Base-by-base conservation (phyloP, 2,329 filamentous ascomycete genomes). In the Gliomastix tumulicola region DNA sequence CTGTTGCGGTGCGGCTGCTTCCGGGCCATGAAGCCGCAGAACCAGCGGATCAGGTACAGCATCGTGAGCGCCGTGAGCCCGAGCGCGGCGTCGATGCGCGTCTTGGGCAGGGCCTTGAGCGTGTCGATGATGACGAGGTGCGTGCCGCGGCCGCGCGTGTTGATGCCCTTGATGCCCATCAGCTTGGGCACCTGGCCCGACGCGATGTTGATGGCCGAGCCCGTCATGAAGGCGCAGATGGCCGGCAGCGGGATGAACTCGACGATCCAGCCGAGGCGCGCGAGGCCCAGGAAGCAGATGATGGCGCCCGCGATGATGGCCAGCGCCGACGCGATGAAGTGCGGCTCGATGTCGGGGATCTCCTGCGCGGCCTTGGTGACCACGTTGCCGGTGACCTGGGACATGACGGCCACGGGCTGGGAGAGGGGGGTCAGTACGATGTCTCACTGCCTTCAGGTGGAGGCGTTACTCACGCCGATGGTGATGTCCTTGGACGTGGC, bases 401-500 rank as follows among this genome's bases (percentile, higher is more conserved):
- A 72, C 67, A 72, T 70, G 48, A 72, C 67, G 17, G 68, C 67
- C 15, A 71, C 68, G 11, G 69, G 77, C 82, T 56, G 17, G 28
- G 8, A 37, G 33, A 36, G 17, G 27, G 36, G 13, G 10, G 9
- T 5, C 7, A 28, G n/a, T 28, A 28, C 13, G 13, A 9, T 28
- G 13, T 28, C n/a, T n/a, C n/a, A n/a, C n/a, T n/a, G n/a, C n/a
- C n/a, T n/a, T n/a, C n/a, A n/a, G n/a, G n/a, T n/a, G n/a, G n/a
- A n/a, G n/a, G n/a, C n/a, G n/a, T n/a, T 7, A 71, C 78, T 63
- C 68, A 84, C 79, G 27, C 87, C 87, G 45, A 94, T 92, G 15
- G 87, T 92, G 54, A 94, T 94, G 60, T 73, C 69, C 48, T 97
- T 97, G 18, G 89, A 96, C 0, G 90, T 97, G 27, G 89, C 90